Base-by-base conservation (phyloP, 805 yeast genomes). In the Groenewaldozyma salmanticensis region DNA sequence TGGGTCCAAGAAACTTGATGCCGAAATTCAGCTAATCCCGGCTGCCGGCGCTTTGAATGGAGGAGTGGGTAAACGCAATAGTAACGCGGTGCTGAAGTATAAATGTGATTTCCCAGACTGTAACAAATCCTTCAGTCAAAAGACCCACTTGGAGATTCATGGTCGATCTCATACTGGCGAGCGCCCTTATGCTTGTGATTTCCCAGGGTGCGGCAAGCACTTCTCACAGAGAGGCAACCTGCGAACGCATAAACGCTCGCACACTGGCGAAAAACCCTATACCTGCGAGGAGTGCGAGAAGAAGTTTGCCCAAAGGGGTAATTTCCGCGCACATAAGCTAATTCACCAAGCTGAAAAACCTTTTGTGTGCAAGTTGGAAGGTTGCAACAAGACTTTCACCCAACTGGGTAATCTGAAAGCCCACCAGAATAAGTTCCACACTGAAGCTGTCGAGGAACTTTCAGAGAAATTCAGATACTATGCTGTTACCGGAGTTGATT, bases 381-480 rank as follows among this genome's bases (percentile, higher is more conserved):
- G 72, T 44, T 88, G 96, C 63, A 77, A 74, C 50, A 87, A 86
- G 63, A 71, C 81, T 3, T 88, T 88, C 54, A 83, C 96, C 1
- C 97, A 88, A 64, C 68, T 88, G 52, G 96, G 96, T 2, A 88
- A 88, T 55, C 71, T 88, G 67, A 88, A 90, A 61, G 83, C 94
- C 1, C 97, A 90, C 60, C 97, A 88, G 57, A 90, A 88, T 61
- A 70, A 88, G 52, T 86, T 87, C 56, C 97, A 87, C 60, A 61
- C 77, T 48, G 74, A 74, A 13, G 79, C 94, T 0, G 67, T 90
- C 48, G 76, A 76, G 49, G 66, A 66, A 24, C 65, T 87, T 56
- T 83, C 94, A 1, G 67, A 70, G 33, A 64, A 66, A 44, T 53
- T 64, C 42, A 60, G 57, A 40, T 52, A 46, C 32, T 61, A 57